These are phyloP conservation scores for Fusarium pseudograminearum DNA, from an alignment of 2,329 filamentous ascomycete genomes.

Conservation along the genomic window DNA sequence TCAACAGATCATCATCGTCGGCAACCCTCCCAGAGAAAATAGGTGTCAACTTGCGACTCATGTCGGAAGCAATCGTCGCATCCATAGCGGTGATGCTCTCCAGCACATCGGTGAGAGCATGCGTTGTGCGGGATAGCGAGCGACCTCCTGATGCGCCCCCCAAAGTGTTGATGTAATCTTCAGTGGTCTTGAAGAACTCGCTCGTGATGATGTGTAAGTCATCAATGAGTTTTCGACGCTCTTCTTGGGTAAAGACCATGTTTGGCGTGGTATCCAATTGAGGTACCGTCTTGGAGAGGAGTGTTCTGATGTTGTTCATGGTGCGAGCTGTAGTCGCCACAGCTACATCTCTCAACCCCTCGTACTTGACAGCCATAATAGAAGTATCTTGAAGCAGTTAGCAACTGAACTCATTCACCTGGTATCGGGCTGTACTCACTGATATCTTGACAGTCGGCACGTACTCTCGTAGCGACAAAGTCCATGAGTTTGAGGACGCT, in stretches of 20 bases:
- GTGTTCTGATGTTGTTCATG: slow-evolving; percentile 14
- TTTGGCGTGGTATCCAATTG: neutral
- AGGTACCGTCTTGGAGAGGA: neutral
- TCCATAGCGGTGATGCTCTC: neutral
- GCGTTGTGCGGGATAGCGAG: slow-evolving; percentile 1
- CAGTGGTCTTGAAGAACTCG: neutral
- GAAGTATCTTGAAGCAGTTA: neutral
- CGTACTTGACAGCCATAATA: neutral
- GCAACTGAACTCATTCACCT: fast-evolving
- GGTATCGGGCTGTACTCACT: neutral
- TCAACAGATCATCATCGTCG: neutral
- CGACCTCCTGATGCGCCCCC: slow-evolving; percentile 6
- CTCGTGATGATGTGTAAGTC: neutral
- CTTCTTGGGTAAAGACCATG: neutral
- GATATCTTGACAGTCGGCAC: neutral
- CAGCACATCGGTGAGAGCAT: slow-evolving; percentile 12
- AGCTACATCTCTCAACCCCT: neutral
- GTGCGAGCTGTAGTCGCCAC: neutral
- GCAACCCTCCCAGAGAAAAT: neutral
- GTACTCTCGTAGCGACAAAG: neutral
- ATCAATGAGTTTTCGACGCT: neutral
- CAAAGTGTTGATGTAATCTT: neutral
- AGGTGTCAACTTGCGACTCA: neutral
- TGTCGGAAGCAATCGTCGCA: neutral
- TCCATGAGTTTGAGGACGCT: neutral